Conservation (phyloP, 164 flowering plant species). For the Magnolia sinica region DNA sequence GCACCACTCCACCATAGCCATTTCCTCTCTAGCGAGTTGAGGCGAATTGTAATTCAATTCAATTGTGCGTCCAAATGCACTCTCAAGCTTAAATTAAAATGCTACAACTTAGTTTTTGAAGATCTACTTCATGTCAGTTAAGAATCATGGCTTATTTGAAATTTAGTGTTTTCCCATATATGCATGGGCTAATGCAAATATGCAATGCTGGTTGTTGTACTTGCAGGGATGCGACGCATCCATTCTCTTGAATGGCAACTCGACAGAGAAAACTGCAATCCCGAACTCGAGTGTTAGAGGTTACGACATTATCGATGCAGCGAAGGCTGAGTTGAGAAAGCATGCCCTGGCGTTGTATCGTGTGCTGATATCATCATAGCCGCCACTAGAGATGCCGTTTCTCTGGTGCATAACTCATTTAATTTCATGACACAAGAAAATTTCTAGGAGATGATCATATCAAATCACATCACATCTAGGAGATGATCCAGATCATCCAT, state of each 20-base stretch:
- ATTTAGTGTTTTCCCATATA: neutral
- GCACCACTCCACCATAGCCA: too few species aligned
- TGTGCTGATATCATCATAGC: conserved; percentile 88
- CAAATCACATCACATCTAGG: too few species aligned
- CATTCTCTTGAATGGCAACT: conserved; percentile 75
- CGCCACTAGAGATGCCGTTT: conserved; percentile 89
- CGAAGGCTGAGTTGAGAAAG: conserved; percentile 61
- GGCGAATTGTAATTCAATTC: too few species aligned
- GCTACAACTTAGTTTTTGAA: too few species aligned
- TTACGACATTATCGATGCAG: conserved; percentile 69
- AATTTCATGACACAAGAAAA: neutral
- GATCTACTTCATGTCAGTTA: too few species aligned
- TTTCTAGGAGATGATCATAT: too few species aligned
- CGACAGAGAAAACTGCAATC: conserved; percentile 59
- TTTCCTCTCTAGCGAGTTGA: too few species aligned
- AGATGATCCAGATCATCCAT: too few species aligned
- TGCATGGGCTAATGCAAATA: neutral
- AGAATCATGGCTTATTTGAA: neutral
- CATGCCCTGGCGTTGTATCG: conserved; percentile 74
- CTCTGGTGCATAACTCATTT: conserved; percentile 38
- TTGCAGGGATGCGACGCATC: conserved; percentile 91
- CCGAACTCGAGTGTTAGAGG: conserved; percentile 83
- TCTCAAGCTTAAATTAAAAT: too few species aligned
- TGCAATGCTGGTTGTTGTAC: neutral
- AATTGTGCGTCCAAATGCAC: too few species aligned